These are phyloP conservation scores for Cryptosporidium tyzzeri DNA, from an alignment of 169 alveolate species.

Conservation along the genomic window DNA sequence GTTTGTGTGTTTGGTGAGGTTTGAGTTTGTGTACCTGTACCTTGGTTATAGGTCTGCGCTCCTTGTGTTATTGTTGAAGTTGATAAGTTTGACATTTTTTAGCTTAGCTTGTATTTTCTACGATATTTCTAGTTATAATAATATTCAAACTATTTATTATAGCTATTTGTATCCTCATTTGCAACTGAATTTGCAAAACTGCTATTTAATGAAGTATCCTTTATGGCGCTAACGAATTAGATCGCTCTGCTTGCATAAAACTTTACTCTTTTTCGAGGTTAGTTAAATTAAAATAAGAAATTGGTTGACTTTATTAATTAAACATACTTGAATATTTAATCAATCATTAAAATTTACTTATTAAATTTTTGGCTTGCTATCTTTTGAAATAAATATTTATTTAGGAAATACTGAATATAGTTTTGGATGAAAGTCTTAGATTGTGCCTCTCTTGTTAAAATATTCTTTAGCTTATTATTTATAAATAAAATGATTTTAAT, in stretches of 20 bases:
- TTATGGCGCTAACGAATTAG: conserved; percentile 8
- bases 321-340: not conserved
- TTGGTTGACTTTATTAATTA: not conserved
- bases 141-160: not conserved
- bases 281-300: not conserved
- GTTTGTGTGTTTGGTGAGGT: conserved; percentile 3
- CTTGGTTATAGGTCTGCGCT: conserved; percentile 1
- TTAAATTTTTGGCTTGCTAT: no score
- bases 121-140: not conserved
- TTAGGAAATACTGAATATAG: no score
- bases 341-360: not conserved
- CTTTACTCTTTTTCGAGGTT: conserved; percentile 28
- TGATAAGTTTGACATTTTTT: not conserved
- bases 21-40: conserved; percentile 11
- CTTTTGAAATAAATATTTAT: no score
- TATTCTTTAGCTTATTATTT: no score
- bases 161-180: not conserved
- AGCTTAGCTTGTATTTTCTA: not conserved
- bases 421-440: no score
- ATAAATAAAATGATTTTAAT: not conserved
- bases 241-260: conserved; percentile 16
- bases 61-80: not conserved
- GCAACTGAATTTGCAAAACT: not conserved
- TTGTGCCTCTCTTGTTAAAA: no score
- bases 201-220: conserved; percentile 4